Conservation (phyloP, 768 basidiomycete genomes). For the Suillus subaureus region DNA sequence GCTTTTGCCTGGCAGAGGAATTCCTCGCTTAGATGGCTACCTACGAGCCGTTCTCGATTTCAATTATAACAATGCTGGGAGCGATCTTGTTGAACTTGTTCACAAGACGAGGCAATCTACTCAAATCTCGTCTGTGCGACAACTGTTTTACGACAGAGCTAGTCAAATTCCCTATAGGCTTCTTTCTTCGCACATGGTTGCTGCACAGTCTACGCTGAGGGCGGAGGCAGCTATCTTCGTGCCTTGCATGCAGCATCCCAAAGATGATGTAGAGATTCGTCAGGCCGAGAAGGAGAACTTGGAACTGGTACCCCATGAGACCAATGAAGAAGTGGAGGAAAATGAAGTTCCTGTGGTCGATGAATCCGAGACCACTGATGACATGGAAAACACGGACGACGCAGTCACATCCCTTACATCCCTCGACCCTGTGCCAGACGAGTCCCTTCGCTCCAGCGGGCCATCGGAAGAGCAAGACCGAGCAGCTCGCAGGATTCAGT, state of each 20-base stretch:
- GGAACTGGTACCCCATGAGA: background rate
- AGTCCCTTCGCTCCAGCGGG: slow-evolving; percentile 19
- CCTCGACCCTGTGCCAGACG: slow-evolving; percentile 7
- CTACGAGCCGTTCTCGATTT: slow-evolving; percentile 16
- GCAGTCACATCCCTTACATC: slow-evolving; percentile 5
- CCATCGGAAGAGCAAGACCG: slow-evolving; percentile 27
- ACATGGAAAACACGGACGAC: slow-evolving; percentile 7
- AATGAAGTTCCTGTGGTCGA: slow-evolving; percentile 5
- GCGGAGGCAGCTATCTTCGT: slow-evolving; percentile 21
- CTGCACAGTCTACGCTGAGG: slow-evolving; percentile 18
- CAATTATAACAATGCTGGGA: slow-evolving; percentile 12
- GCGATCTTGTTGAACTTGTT: slow-evolving; percentile 28
- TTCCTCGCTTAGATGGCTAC: slow-evolving; percentile 10
- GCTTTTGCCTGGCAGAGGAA: background rate
- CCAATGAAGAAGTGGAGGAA: background rate
- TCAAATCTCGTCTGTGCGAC: slow-evolving; percentile 17
- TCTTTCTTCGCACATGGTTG: slow-evolving; percentile 21
- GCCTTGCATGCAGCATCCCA: slow-evolving; percentile 8
- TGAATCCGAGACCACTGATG: background rate
- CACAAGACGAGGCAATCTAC: slow-evolving; percentile 15
- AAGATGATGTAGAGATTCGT: background rate
- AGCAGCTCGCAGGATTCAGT: slow-evolving; percentile 27
- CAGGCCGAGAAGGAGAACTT: background rate
- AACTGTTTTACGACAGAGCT: slow-evolving; percentile 30
- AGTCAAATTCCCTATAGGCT: slow-evolving; percentile 35